Evolutionary conservation across 441 rosid genomes (phyloP).

Genomic region (Gossypium trilobum): DNA sequence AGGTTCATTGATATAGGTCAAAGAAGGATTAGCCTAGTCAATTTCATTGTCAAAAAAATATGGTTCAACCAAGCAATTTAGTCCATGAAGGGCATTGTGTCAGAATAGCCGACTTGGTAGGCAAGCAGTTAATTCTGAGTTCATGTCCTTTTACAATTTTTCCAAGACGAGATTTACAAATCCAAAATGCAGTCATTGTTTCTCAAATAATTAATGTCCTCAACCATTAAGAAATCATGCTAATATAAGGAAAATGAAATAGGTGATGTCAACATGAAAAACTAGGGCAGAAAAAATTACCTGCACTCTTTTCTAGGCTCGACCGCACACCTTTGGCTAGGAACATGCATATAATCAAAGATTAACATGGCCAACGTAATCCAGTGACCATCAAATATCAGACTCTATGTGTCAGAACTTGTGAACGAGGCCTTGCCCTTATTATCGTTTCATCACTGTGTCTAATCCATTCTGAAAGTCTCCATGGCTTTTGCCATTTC

Average conservation of each 20-base stretch:
- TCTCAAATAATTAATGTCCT: neutral
- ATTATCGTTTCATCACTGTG: slow-evolving; percentile 74
- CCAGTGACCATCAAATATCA: slow-evolving; percentile 24
- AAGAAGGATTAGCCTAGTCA: neutral
- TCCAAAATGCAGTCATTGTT: neutral
- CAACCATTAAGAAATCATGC: neutral
- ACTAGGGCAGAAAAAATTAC: slow-evolving; percentile 26
- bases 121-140: neutral
- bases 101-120: neutral
- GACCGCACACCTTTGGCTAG: slow-evolving; percentile 18
- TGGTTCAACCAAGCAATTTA: neutral
- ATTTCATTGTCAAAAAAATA: neutral
- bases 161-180: neutral
- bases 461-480: slow-evolving; percentile 79
- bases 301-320: slow-evolving; percentile 31
- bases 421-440: slow-evolving; percentile 55
- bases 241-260: neutral
- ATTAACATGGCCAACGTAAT: slow-evolving; percentile 25
- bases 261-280: neutral
- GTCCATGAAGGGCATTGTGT: neutral
- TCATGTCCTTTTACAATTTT: neutral
- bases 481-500: slow-evolving; percentile 99
- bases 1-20: neutral
- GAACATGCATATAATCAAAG: slow-evolving; percentile 31
- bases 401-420: slow-evolving; percentile 31